Conservation (phyloP, 441 rosid species). For the Mallotus repandus region DNA sequence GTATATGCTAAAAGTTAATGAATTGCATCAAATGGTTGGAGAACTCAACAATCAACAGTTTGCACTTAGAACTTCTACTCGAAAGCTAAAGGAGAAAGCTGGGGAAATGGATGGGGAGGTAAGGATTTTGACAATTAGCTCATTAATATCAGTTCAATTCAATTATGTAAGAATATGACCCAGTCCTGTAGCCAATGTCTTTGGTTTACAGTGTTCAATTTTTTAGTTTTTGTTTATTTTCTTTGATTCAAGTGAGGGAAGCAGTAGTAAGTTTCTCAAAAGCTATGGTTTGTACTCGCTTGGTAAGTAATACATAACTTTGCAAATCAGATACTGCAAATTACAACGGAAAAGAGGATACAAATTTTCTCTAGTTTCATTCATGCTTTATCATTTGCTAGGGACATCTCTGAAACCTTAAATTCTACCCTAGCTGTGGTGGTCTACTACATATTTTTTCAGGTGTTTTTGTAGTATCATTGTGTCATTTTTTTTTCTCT, state of each 20-base stretch:
- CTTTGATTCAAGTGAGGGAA: neutral
- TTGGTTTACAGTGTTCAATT: neutral
- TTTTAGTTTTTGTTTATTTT: neutral
- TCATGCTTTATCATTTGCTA: neutral
- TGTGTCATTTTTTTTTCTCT: neutral
- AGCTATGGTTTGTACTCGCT: neutral
- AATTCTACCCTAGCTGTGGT: neutral
- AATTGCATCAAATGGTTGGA: slow-evolving; percentile 53
- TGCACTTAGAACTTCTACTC: slow-evolving; percentile 50
- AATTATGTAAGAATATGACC: neutral
- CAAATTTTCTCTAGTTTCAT: neutral
- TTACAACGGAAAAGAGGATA: neutral
- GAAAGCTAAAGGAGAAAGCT: slow-evolving; percentile 60
- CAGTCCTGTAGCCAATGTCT: neutral
- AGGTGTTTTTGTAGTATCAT: neutral
- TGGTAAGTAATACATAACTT: neutral
- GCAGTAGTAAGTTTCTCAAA: no score
- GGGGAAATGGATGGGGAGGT: slow-evolving; percentile 67
- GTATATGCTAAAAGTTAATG: slow-evolving; percentile 55
- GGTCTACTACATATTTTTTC: neutral
- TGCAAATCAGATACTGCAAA: neutral
- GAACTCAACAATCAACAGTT: slow-evolving; percentile 73
- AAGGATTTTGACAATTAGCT: slow-evolving; percentile 19
- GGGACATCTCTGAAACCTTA: neutral
- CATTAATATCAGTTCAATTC: neutral